These are phyloP conservation scores for Termitomyces sp. DNA, from an alignment of 768 basidiomycete species.

Conservation along the genomic window DNA sequence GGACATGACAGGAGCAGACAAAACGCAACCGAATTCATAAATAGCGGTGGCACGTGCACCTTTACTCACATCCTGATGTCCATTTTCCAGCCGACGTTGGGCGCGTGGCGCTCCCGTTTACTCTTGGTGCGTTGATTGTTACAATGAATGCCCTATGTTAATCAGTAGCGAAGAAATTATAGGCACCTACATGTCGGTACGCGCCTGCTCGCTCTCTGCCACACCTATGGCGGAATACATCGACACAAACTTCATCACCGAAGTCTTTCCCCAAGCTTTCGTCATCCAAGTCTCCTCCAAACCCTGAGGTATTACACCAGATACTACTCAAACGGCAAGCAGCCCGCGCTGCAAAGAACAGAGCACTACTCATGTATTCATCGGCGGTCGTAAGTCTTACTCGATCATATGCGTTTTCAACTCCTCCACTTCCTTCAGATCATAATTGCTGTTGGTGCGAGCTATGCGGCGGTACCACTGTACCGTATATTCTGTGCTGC, in stretches of 20 bases:
- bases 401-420: neutral
- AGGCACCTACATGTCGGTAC: constrained; percentile 7
- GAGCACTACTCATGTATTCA: constrained; percentile 78
- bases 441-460: constrained; percentile 70
- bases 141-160: neutral
- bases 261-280: constrained; percentile 1
- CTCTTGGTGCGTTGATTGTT: constrained; percentile 3
- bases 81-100: constrained; percentile 7
- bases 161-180: constrained; percentile 8
- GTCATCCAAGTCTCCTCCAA: constrained; percentile 1
- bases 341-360: constrained; percentile 55
- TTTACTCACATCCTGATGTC: neutral
- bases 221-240: constrained; percentile 8
- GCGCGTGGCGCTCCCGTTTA: neutral
- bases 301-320: constrained; percentile 2
- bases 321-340: constrained; percentile 21
- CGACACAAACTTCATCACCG: constrained; percentile 11
- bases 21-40: neutral
- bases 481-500: constrained; percentile 98
- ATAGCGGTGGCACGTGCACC: constrained; percentile 8
- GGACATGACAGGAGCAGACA: constrained; percentile 12
- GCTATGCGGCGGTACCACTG: constrained; percentile 96
- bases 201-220: neutral
- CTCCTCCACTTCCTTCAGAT: constrained; percentile 44
- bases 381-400: constrained; percentile 64